Evolutionary conservation across 805 yeast genomes (phyloP), one percentile per base, ranked within the genome.

Genomic region (Limtongozyma cylindracea): DNA sequence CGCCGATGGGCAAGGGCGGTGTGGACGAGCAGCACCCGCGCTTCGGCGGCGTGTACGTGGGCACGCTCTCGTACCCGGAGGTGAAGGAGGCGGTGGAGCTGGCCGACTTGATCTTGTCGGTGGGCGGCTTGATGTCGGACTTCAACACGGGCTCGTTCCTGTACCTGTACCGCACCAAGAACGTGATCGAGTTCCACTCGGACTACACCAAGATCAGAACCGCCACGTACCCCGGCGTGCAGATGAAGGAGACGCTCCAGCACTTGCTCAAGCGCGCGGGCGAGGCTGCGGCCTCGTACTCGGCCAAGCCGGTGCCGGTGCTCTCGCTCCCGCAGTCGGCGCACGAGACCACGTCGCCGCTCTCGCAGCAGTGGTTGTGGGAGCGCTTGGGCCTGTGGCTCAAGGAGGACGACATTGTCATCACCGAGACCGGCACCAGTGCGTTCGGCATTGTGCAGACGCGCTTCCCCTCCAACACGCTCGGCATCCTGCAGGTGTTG

Each of bases 1-100:
- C 92, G 24, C 91, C 92, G 35, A 73, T 76, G 88, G 92, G 91
- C 47, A 76, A 76, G 47, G 71, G 78, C 27, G 54, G 64, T 13
- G 62, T 74, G 33, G 66, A 71, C 45, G 92, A 76, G 48, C 41
- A 45, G 24, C 47, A 49, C 26, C 43, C 43, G 16, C 23, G 13
- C 15, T 17, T 17, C 11, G 18, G 11, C 11, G 18, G 18, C 11
- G 18, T 17, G 5, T 37, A 35, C 16, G 38, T 35, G 15, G 42
- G 42, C 3, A 26, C 33, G 3, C 27, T 35, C 15, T 33, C 40
- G n/a, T 30, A 35, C 19, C 37, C 39, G 3, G 28, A 22, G 7
- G 42, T 35, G n/a, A 30, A 32, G 23, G 21, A 28, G 10, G 22
- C 27, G 3, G 34, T 37, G 8, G 42, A 37, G 14, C 23, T 24